A percentile compares a stretch with the other conserved stretches of the same genome.
Conservation (phyloP, 768 basidiomycete species). For the Steccherinum ochraceum region DNA sequence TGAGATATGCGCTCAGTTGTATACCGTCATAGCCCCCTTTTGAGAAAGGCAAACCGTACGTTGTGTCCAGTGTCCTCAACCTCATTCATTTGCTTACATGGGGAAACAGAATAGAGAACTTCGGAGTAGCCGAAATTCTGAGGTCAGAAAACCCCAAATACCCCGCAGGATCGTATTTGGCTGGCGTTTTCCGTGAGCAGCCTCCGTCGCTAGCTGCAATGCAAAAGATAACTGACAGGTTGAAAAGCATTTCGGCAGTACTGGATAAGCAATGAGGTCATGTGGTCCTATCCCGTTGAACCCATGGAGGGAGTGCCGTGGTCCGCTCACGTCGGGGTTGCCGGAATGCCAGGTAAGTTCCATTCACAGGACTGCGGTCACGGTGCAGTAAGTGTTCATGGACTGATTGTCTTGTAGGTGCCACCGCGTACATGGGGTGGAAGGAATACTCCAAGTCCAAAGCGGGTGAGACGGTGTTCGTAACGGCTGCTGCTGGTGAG, state of each 20-base stretch:
- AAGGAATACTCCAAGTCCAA: conserved; percentile 34
- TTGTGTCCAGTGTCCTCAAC: not conserved
- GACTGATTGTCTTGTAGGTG: no score
- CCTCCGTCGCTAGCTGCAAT: no score
- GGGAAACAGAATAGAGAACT: conserved; percentile 15
- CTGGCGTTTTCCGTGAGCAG: conserved; percentile 15
- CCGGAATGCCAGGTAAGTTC: conserved; percentile 37
- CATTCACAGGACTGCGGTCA: no score
- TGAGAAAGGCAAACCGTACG: conserved; percentile 24
- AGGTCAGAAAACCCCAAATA: conserved; percentile 17
- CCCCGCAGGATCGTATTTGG: conserved; percentile 19
- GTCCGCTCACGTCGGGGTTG: conserved; percentile 42
- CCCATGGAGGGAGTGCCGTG: conserved; percentile 42
- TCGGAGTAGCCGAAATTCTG: conserved; percentile 19
- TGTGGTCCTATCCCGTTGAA: conserved; percentile 23
- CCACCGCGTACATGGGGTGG: conserved; percentile 33
- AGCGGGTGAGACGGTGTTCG: conserved; percentile 48
- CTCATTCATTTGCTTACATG: conserved; percentile 22
- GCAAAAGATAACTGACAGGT: conserved; percentile 38
- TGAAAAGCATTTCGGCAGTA: conserved; percentile 36
- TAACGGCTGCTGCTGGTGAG: conserved; percentile 40
- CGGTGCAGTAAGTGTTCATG: no score
- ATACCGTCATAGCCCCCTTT: conserved; percentile 17
- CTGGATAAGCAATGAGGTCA: conserved; percentile 20
- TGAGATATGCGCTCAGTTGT: no score